Conservation (phyloP, 139 green algal species). For the Micractinium conductrix region DNA sequence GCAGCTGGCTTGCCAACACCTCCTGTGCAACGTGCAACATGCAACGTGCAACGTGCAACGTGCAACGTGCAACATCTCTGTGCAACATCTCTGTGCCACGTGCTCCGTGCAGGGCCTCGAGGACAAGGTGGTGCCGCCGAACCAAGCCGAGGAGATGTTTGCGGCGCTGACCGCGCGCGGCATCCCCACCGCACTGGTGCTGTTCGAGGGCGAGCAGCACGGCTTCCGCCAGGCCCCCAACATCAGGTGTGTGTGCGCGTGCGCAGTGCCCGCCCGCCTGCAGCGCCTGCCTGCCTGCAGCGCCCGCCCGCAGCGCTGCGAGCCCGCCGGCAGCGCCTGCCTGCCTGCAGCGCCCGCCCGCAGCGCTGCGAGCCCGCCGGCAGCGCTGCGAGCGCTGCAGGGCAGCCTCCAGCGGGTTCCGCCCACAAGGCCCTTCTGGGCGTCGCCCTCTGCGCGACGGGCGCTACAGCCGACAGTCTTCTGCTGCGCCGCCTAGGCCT, state of each 20-base stretch:
- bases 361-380: too few species aligned
- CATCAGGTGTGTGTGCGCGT: constrained; percentile 26
- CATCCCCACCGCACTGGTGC: constrained; percentile 75
- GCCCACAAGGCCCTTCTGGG: too few species aligned
- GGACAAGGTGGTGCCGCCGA: constrained; percentile 84
- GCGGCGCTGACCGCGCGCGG: constrained; percentile 66
- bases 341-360: neutral
- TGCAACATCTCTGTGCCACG: too few species aligned
- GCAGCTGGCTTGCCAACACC: too few species aligned
- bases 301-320: neutral
- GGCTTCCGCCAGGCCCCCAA: constrained; percentile 71
- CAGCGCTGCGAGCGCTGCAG: neutral
- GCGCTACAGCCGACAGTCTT: neutral
- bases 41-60: too few species aligned
- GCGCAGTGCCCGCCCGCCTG: neutral
- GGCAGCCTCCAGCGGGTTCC: too few species aligned
- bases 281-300: neutral
- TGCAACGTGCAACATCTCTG: too few species aligned
- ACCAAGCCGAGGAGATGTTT: constrained; percentile 76
- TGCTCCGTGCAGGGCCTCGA: constrained; percentile 80
- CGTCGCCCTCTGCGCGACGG: too few species aligned
- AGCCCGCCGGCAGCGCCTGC: neutral
- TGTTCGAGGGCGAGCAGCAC: constrained; percentile 86
- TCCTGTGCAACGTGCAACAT: too few species aligned
- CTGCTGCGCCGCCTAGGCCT: neutral